Conservation (phyloP, 495 filamentous ascomycete genomes). For the Xylaria cubensis region DNA sequence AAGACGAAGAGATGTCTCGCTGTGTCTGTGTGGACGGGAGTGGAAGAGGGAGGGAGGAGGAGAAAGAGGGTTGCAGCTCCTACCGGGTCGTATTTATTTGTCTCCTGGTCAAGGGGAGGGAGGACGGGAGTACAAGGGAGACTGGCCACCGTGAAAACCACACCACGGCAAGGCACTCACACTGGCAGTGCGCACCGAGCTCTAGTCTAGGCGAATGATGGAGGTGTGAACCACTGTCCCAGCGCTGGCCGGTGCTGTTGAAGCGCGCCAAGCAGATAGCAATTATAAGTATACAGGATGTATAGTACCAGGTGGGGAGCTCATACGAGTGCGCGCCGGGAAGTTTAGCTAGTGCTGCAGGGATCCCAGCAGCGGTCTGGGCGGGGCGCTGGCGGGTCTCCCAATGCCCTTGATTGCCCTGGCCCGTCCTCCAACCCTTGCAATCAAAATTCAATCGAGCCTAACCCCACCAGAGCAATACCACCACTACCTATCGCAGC, state of each 20-base stretch:
- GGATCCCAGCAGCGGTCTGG: slow-evolving; percentile 16
- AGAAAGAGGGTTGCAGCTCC: slow-evolving; percentile 40
- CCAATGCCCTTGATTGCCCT: slow-evolving; percentile 12
- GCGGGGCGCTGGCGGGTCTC: slow-evolving; percentile 18
- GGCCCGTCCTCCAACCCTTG: slow-evolving; percentile 15
- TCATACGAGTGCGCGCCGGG: slow-evolving; percentile 25
- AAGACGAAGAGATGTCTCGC: slow-evolving; percentile 24
- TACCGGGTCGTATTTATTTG: slow-evolving; percentile 44
- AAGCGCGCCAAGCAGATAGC: slow-evolving; percentile 23
- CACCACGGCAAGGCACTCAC: slow-evolving; percentile 16
- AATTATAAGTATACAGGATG: slow-evolving; percentile 14
- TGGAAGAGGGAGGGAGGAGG: slow-evolving; percentile 37
- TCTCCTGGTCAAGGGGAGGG: slow-evolving; percentile 43
- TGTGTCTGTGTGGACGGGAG: slow-evolving; percentile 33
- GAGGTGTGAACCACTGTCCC: slow-evolving; percentile 19
- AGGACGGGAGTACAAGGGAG: slow-evolving; percentile 42
- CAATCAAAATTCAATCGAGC: slow-evolving; percentile 23
- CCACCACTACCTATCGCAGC: slow-evolving; percentile 23
- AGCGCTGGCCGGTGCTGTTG: slow-evolving; percentile 10
- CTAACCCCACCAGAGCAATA: slow-evolving; percentile 24
- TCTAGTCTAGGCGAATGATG: slow-evolving; percentile 17
- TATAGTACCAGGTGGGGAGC: slow-evolving; percentile 10
- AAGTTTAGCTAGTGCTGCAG: slow-evolving; percentile 20
- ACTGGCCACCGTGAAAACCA: slow-evolving; percentile 25
- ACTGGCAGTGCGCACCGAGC: slow-evolving; percentile 11